Evolutionary conservation across 2,329 filamentous ascomycete species (phyloP).

Genomic region (Trichoderma afroharzianum): DNA sequence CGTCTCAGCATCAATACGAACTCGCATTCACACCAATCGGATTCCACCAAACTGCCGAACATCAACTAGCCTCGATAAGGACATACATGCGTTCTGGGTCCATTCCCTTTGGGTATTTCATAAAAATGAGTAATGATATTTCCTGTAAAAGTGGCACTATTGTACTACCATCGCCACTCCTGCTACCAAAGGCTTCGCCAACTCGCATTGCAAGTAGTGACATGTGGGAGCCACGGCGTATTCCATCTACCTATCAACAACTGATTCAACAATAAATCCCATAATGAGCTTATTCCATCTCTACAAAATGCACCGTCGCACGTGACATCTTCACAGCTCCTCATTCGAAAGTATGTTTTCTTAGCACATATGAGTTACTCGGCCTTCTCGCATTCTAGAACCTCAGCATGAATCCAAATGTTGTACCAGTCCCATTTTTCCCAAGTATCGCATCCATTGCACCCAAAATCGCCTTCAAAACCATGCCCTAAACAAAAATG

Average conservation of each 20-base stretch:
- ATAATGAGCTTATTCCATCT: too few species aligned
- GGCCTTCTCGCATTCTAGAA: neutral
- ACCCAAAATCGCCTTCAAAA: neutral
- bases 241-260: too few species aligned
- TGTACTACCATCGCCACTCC: too few species aligned
- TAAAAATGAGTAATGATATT: too few species aligned
- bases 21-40: neutral
- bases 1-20: neutral
- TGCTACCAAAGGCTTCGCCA: too few species aligned
- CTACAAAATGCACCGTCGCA: too few species aligned
- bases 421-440: neutral
- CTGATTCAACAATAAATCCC: too few species aligned
- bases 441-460: neutral
- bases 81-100: neutral
- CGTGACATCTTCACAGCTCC: neutral
- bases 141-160: too few species aligned
- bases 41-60: neutral
- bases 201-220: too few species aligned
- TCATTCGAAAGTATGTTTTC: neutral
- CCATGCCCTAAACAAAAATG: neutral
- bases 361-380: neutral
- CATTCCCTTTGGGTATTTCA: neutral
- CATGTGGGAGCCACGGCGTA: too few species aligned
- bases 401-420: neutral
- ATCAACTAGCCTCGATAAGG: neutral